Base-by-base conservation (phyloP, 2,329 filamentous ascomycete genomes). In the Ceratocystiopsis minuta region DNA sequence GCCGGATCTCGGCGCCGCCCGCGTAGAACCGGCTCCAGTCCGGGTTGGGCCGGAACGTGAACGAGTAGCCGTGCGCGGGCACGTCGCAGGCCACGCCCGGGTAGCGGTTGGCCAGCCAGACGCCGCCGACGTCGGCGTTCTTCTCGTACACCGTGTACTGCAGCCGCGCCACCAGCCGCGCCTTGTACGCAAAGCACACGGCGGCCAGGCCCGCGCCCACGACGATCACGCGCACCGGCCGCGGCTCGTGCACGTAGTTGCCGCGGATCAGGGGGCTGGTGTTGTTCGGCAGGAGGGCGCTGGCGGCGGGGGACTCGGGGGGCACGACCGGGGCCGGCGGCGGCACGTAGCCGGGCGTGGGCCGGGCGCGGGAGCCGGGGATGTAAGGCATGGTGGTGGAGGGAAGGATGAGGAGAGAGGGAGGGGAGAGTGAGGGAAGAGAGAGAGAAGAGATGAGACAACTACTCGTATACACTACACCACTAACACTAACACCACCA, bases 31-130 rank as follows among this genome's bases (percentile, higher is more conserved):
- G 37, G 37, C 33, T 39, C 72, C 73, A 78, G 36, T 66, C 61
- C 4, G 65, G 65, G 51, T 75, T 77, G 3, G 66, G 67, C 43
- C 66, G 63, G 65, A 68, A 76, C 4, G 69, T 68, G 51, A 72
- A 75, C 49, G 72, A 71, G 50, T 77, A 77, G 52, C 70, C 72
- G 54, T 75, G 71, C 49, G 62, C 66, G 9, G 68, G 68, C 34
- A 72, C 62, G 50, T 72, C 70, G 51, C 68, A 72, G 42, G 59
- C 59, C 48, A 68, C 71, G 10, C 70, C 69, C 0, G 70, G 70
- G 47, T 75, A 75, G 16, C 61, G 58, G 50, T 73, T 73, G 51
- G 73, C 70, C 46, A 63, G 62, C 70, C 70, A 75, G 0, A 70
- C 75, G 3, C 71, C 71, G 16, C 69, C 70, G 12, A 72, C 59